Conservation (phyloP, 2,329 filamentous ascomycete genomes). For the Epichloe gansuensis region DNA sequence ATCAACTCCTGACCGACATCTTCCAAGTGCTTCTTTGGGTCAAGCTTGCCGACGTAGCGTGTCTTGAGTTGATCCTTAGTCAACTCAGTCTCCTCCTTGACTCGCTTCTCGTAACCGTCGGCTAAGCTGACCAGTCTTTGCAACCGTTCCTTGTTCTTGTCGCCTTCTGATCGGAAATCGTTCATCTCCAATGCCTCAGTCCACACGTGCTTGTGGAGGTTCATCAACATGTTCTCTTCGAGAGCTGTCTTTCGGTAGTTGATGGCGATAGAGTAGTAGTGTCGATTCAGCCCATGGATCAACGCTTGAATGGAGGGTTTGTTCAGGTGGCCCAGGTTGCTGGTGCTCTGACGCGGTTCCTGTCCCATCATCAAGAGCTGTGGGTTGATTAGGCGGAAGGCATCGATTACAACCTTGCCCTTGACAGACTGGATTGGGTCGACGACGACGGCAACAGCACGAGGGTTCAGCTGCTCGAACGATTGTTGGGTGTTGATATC, state of each 20-base stretch:
- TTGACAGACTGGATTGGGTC: conserved; percentile 99
- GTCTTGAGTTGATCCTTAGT: conserved; percentile 98
- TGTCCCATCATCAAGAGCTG: conserved; percentile 97
- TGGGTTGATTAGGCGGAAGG: conserved; percentile 95
- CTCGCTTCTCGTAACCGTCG: conserved; percentile 95
- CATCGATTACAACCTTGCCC: conserved; percentile 98
- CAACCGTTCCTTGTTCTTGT: conserved; percentile 77
- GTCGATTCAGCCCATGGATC: conserved; percentile 93
- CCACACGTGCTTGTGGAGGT: conserved; percentile 98
- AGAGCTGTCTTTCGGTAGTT: conserved; percentile 96
- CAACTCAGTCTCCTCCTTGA: conserved; percentile 96
- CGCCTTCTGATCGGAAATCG: conserved; percentile 76
- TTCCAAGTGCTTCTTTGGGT: conserved; percentile 98
- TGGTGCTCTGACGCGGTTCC: conserved; percentile 93
- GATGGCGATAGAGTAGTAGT: conserved; percentile 99
- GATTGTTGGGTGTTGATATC: conserved; percentile 99
- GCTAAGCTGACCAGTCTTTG: conserved; percentile 79
- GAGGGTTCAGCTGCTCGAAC: conserved; percentile 96
- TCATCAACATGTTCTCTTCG: conserved; percentile 99
- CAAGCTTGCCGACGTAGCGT: conserved; percentile 95
- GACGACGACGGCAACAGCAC: conserved; percentile 93
- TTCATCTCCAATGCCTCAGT: conserved; percentile 96
- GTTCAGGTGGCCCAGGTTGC: conserved; percentile 94
- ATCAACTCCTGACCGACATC: conserved; percentile 94
- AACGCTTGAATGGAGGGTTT: conserved; percentile 99